Base-by-base conservation (phyloP, 768 basidiomycete species). In the Lyophyllum shimeji region DNA sequence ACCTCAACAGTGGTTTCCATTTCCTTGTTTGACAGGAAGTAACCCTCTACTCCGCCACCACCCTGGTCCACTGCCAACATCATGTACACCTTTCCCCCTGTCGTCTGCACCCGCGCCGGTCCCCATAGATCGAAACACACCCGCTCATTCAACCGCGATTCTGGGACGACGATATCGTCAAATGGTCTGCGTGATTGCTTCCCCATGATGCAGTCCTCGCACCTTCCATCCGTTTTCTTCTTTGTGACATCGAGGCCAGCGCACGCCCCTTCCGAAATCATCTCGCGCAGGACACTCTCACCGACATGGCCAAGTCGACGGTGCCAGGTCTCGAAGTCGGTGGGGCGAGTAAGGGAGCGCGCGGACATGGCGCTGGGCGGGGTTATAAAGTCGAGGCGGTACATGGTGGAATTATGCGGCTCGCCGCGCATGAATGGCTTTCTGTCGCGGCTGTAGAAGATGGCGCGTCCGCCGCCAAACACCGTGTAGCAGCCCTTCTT, bases 251-350 rank as follows among this genome's bases (percentile, higher is more conserved):
- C 42, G 8, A 43, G 42, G n/a, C 42, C 42, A 2, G 7, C 3
- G 42, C n/a, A 17, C 3, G 21, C 7, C n/a, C 15, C 37, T 12
- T n/a, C 12, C n/a, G 13, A n/a, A n/a, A 39, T 13, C 37, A 39
- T 39, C n/a, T 39, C 37, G 37, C 37, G 37, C 11, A 39, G 37
- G 11, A 39, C n/a, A n/a, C 37, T 39, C 23, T 27, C 25, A 1
- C 46, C 46, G 7, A 46, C 23, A 45, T 46, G 45, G 2, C 42
- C 42, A 18, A 52, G 52, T 6, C 52, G 52, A 1, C 43, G 21
- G 17, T 52, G 52, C 52, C 52, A 52, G 17, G 43, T 53, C 15
- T 53, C 33, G 7, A 53, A 18, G 33, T 37, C 44, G 21, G 25
- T 18, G 4, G 45, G 21, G 9, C 23, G 46, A 3, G 8, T 3